These are phyloP conservation scores for Xylaria sp. DNA, from an alignment of 2,329 filamentous ascomycete genomes.

Conservation along the genomic window DNA sequence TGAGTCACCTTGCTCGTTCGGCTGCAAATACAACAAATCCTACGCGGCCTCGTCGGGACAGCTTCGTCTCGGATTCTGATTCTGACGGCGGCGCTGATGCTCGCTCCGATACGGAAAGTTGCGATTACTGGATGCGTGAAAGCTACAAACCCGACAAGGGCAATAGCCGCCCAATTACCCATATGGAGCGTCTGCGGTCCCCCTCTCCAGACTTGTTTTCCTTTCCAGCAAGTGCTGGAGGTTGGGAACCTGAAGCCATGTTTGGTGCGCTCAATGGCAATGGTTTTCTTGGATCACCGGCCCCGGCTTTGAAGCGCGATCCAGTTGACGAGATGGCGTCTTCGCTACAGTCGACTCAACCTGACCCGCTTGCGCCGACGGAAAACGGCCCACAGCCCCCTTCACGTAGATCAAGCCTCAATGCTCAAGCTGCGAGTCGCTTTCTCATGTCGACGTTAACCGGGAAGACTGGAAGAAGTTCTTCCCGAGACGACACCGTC, in stretches of 20 bases:
- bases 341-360: slow-evolving; percentile 54
- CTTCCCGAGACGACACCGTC: slow-evolving; percentile 36
- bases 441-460: slow-evolving; percentile 36
- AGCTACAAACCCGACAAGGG: slow-evolving; percentile 56
- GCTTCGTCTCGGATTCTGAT: slow-evolving; percentile 59
- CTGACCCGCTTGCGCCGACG: slow-evolving; percentile 50
- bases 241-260: slow-evolving; percentile 62
- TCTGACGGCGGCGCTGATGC: slow-evolving; percentile 56
- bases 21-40: slow-evolving; percentile 58
- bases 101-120: slow-evolving; percentile 57
- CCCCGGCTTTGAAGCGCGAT: slow-evolving; percentile 53
- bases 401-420: slow-evolving; percentile 64
- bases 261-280: slow-evolving; percentile 56
- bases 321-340: slow-evolving; percentile 61
- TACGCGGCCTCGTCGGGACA: slow-evolving; percentile 54
- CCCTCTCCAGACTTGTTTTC: slow-evolving; percentile 65
- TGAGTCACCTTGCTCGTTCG: slow-evolving; percentile 53
- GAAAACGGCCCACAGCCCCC: slow-evolving; percentile 55
- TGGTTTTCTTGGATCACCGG: slow-evolving; percentile 49
- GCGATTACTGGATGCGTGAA: slow-evolving; percentile 69
- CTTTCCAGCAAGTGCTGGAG: slow-evolving; percentile 57
- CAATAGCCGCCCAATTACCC: slow-evolving; percentile 27
- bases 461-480: slow-evolving; percentile 42
- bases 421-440: slow-evolving; percentile 57
- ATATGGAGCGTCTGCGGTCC: slow-evolving; percentile 36